A percentile compares a stretch with the other conserved stretches of the same genome.
Evolutionary conservation across 257 asterid species (phyloP).

Genomic region (Nicotiana tomentosiformis): DNA sequence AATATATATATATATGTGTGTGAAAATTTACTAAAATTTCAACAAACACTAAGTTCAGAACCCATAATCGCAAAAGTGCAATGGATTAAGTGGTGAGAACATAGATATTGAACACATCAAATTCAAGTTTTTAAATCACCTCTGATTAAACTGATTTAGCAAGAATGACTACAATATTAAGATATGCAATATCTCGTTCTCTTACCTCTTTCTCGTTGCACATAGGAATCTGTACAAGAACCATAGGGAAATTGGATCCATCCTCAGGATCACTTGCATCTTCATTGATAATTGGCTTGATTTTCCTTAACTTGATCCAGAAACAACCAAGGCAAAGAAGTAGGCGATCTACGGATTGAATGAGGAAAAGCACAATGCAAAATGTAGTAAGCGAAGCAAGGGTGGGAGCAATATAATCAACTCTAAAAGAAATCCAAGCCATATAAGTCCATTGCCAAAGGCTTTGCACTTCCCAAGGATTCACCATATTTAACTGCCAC

Average conservation of each 20-base stretch:
- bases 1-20: no score
- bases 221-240: conserved; percentile 94
- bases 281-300: conserved; percentile 46
- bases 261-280: conserved; percentile 52
- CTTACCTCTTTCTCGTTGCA: conserved; percentile 92
- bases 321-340: conserved; percentile 68
- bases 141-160: background rate
- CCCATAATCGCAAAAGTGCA: background rate
- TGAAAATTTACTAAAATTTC: background rate
- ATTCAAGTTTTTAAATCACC: background rate
- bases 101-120: background rate
- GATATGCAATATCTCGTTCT: background rate
- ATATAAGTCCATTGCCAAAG: conserved; percentile 60
- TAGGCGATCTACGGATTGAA: conserved; percentile 71
- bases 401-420: conserved; percentile 61
- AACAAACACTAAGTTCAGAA: background rate
- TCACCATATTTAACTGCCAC: conserved; percentile 63
- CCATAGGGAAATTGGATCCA: conserved; percentile 65
- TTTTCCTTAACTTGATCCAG: conserved; percentile 59
- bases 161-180: background rate
- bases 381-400: conserved; percentile 50
- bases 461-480: conserved; percentile 69
- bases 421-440: conserved; percentile 71
- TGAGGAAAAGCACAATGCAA: conserved; percentile 70
- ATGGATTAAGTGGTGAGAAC: background rate